phyloP scores from a whole-genome alignment of 495 filamentous ascomycete genomes.

The Penicillium mononematosum region DNA sequence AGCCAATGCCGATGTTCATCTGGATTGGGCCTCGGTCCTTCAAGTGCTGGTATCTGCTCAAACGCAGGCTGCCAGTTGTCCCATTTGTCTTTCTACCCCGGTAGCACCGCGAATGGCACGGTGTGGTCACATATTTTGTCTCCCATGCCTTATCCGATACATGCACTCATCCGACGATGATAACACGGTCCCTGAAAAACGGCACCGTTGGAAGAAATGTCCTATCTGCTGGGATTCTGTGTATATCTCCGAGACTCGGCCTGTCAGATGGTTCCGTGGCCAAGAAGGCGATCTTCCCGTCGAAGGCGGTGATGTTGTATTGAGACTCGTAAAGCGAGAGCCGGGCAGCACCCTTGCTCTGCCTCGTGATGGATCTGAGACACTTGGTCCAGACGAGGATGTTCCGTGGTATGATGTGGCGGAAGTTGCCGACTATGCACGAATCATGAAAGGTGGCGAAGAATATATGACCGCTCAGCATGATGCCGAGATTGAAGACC shows the following conservation, averaged over 20 bases:
- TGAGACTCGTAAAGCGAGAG: constrained; percentile 77
- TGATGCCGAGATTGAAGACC: constrained; percentile 69
- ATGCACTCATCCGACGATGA: constrained; percentile 83
- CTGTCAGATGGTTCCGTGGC: constrained; percentile 87
- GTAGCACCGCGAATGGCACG: constrained; percentile 96
- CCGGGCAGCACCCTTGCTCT: constrained; percentile 81
- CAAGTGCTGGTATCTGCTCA: constrained; percentile 88
- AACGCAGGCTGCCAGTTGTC: constrained; percentile 84
- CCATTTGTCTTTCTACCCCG: constrained; percentile 87
- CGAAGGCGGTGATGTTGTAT: constrained; percentile 84
- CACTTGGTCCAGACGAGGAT: constrained; percentile 63
- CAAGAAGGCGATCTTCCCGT: constrained; percentile 77
- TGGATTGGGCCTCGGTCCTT: constrained; percentile 87
- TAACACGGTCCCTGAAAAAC: constrained; percentile 61
- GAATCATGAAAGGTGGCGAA: constrained; percentile 91
- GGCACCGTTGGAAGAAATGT: constrained; percentile 87
- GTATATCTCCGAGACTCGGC: constrained; percentile 82
- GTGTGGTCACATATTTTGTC: constrained; percentile 96
- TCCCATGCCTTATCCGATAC: constrained; percentile 90
- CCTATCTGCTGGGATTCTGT: constrained; percentile 93
- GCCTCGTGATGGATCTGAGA: constrained; percentile 78
- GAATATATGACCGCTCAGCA: constrained; percentile 82
- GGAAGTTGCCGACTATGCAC: constrained; percentile 90
- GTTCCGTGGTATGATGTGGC: constrained; percentile 94
- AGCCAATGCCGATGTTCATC: constrained; percentile 80